Evolutionary conservation across 306 rosid species (phyloP), one percentile per base, ranked within the genome.

Genomic region (Glycyrrhiza uralensis): DNA sequence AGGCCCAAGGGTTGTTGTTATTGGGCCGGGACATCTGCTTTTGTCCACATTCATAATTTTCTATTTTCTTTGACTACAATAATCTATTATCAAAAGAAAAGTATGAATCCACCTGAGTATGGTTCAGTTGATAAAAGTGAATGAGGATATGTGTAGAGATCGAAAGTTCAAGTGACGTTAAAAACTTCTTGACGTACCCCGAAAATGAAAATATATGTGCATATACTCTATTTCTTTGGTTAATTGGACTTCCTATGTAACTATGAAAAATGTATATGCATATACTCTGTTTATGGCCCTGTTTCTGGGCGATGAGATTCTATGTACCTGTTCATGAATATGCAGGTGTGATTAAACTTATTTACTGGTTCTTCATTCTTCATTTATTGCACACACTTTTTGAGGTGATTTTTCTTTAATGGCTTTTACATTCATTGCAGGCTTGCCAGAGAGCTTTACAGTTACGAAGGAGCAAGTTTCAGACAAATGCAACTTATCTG

Each of bases 361-460:
- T 56, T 47, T 20, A 39, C 36, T 23, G 2, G 6, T 4, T 71
- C 46, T 41, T 32, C 26, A 36, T 45, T 58, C 45, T 20, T 30
- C 42, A 42, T 23, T 66, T 38, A 42, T 35, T 45, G 14, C 49
- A 20, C 55, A 33, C 28, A 32, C 23, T 28, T 49, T 65, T 52
- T 29, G 24, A 41, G 13, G 6, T 66, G 49, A 28, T 26, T 41
- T 22, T 23, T 69, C 58, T 61, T 22, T 13, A 50, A 26, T 51
- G 54, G 6, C 24, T 39, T 51, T 42, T 63, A 41, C 5, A 26
- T 52, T 44, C 36, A 51, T 72, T 45, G 51, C 83, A 94, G 98
- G 92, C 96, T 44, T 88, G 97, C 78, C 65, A 75, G 60, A 79
- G 78, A 49, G 97, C 97, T 59, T 77, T 94, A 2, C 74, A 82